Evolutionary conservation across 805 yeast species (phyloP), one percentile per base, ranked within the genome.

Genomic region (Candida nitratophila): DNA sequence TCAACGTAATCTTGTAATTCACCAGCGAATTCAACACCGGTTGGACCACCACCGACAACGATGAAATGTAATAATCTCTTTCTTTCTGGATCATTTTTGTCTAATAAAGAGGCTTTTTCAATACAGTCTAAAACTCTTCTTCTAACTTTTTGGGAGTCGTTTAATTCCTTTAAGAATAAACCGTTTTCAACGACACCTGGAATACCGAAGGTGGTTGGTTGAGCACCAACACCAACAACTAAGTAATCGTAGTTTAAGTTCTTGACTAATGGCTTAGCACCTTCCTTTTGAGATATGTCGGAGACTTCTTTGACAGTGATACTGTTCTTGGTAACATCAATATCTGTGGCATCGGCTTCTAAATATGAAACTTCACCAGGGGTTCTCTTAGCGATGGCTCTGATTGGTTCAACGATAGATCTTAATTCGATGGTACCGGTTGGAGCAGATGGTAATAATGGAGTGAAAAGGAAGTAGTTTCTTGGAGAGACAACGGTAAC

Each of bases 31-130:
- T 74, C 79, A 46, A 74, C 79, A 61, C 79, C 79, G 41, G 79
- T 74, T 54, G 79, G 79, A 47, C 79, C 79, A 60, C 79, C 79
- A 51, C 79, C 79, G 53, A 77, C 74, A 43, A 74, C 77, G 44
- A 74, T 73, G 50, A 74, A 67, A 30, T 74, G 68, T 53, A 74
- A 65, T 50, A 74, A 66, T 63, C 78, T 66, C 62, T 68, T 68
- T 64, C 79, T 68, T 55, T 74, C 78, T 17, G 73, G 66, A 52
- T 73, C 74, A 39, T 70, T 77, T 53, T 65, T 67, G 36, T 79
- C 79, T 51, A 71, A 70, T 48, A 74, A 64, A 54, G 73, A 68
- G 43, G 79, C 79, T 50, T 76, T 76, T 63, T 74, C 79, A 49
- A 74, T 69, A 44, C 69, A 66, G 49, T 73, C 77, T 70, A 74